Evolutionary conservation across 352 stramenopile species (phyloP), one percentile per base, ranked within the genome.

Genomic region (Bremia lactucae): DNA sequence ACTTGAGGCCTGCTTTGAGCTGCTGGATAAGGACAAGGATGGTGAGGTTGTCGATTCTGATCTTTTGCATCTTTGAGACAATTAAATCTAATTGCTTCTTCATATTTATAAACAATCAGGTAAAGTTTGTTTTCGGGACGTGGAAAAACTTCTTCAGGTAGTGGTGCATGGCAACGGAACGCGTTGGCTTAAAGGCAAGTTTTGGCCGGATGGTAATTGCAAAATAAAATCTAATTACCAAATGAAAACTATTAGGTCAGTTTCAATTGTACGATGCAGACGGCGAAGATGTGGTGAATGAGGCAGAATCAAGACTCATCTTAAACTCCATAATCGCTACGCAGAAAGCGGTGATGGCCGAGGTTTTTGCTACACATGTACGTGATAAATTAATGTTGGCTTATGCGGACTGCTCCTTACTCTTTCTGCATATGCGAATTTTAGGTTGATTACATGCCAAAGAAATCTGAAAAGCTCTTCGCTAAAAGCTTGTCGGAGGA

Each of bases 311-410:
- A 8, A 72, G 69, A 44, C 49, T 55, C 8, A 64, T 80, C 44
- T 47, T 87, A 16, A 65, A 83, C 11, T 68, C 69, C 14, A 81
- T 87, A 26, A 56, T 84, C 26, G 52, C 49, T 28, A 68, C 61
- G 3, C 74, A 87, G 36, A 78, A 72, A 35, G 39, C 41, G 2
- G 74, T 81, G 18, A 61, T 84, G 44, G 37, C 52, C 1, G 71
- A 87, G 46, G 54, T 84, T 40, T 87, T 84, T 40, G 57, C 46
- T n/a, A 46, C 55, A n/a, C 67, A 83, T 45, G 74, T 87, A 56
- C 48, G 58, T 20, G 7, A 25, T n/a, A 3, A 24, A 13, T 21
- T 23, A n/a, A 5, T 26, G 6, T 14, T 20, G 5, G 18, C 19
- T 10, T 36, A 11, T 25, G n/a, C 3, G 13, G n/a, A 16, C 9